These are phyloP conservation scores for Smallanthus sonchifolius DNA, from an alignment of 129 eudicot genomes.

Conservation along the genomic window DNA sequence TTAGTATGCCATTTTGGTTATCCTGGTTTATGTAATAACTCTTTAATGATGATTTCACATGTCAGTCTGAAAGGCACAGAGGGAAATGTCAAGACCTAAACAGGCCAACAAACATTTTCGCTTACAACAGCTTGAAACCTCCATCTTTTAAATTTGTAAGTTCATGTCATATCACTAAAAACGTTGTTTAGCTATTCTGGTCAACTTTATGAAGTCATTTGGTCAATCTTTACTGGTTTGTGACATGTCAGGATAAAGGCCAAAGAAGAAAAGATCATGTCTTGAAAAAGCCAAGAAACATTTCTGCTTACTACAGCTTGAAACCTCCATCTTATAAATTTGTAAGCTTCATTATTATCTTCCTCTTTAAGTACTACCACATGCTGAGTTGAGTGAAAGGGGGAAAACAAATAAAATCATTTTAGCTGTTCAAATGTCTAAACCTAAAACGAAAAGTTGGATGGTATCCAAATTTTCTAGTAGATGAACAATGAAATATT, in stretches of 20 bases:
- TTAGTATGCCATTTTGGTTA: background rate
- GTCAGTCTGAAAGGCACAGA: slow-evolving; percentile 44
- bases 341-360: slow-evolving; percentile 38
- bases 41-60: slow-evolving; percentile 7
- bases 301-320: slow-evolving; percentile 73
- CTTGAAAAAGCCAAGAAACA: slow-evolving; percentile 24
- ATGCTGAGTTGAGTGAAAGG: slow-evolving; percentile 6
- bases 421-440: slow-evolving; percentile 1
- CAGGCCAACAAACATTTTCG: slow-evolving; percentile 25
- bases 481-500: background rate
- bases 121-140: slow-evolving; percentile 55
- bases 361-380: background rate
- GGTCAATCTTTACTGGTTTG: background rate
- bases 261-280: slow-evolving; percentile 30
- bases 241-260: slow-evolving; percentile 27
- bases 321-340: slow-evolving; percentile 74
- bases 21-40: background rate
- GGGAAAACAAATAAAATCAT: background rate
- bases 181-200: background rate
- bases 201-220: slow-evolving; percentile 1
- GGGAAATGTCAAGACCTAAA: slow-evolving; percentile 14
- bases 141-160: slow-evolving; percentile 74
- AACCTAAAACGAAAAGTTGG: slow-evolving; percentile 4
- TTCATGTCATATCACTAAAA: background rate
- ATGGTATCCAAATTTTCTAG: background rate